Conservation (phyloP, 371 early-diverging fungal genomes). For the Chytridiales sp. region DNA sequence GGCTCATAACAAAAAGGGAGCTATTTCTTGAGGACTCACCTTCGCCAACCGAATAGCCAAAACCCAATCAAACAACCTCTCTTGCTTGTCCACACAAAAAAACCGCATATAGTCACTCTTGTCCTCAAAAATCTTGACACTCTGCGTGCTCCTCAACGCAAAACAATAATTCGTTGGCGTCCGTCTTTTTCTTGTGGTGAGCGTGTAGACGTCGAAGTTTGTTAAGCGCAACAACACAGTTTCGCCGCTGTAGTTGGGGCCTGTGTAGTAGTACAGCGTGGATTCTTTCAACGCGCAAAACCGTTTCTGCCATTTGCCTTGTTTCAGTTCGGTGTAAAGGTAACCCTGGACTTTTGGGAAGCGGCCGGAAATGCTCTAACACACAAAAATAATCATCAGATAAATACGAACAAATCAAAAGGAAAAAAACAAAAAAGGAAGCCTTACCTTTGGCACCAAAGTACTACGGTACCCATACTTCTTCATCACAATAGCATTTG, state of each 20-base stretch:
- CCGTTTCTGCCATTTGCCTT: constrained; percentile 75
- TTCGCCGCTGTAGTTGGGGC: constrained; percentile 61
- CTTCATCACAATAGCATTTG: constrained; percentile 74
- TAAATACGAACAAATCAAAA: constrained; percentile 12
- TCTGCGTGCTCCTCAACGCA: constrained; percentile 79
- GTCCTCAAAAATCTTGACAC: constrained; percentile 73
- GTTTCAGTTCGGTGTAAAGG: constrained; percentile 67
- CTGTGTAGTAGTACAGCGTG: constrained; percentile 69
- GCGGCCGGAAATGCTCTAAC: constrained; percentile 32
- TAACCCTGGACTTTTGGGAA: constrained; percentile 57
- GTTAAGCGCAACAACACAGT: constrained; percentile 67
- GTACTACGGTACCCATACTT: constrained; percentile 59
- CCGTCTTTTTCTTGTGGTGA: constrained; percentile 57
- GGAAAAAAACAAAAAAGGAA: not conserved
- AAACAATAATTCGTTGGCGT: constrained; percentile 80
- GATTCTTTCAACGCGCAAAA: constrained; percentile 66
- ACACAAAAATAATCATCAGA: not conserved
- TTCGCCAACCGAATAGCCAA: constrained; percentile 75
- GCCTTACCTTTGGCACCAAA: constrained; percentile 31
- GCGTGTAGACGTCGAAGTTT: constrained; percentile 75
- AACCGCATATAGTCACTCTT: constrained; percentile 80
- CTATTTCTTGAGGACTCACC: too few relatives aligned
- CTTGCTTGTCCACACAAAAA: constrained; percentile 72
- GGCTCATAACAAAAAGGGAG: not conserved
- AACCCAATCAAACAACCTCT: constrained; percentile 80